phyloP scores from a whole-genome alignment of 1,284 basidiomycete species.

The Austroboletus rostrupii region DNA sequence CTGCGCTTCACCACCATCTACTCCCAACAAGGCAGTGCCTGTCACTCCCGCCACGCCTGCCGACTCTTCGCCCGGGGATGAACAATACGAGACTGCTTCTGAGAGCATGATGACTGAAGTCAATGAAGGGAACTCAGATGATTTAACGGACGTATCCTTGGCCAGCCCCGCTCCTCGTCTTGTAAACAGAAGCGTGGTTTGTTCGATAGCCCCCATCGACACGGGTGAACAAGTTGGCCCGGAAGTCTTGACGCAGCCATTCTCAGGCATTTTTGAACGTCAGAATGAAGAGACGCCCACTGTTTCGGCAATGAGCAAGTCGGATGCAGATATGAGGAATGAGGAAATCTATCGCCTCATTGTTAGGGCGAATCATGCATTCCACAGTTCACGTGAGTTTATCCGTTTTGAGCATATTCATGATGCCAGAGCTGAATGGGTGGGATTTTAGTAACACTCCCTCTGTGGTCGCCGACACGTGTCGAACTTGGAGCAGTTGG shows the following conservation, averaged over 20 bases:
- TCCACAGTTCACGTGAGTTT: conserved; percentile 61
- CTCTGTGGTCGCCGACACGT: conserved; percentile 63
- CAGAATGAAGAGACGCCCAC: conserved; percentile 45
- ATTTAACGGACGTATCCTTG: conserved; percentile 19
- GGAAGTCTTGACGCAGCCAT: conserved; percentile 18
- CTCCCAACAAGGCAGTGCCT: background rate
- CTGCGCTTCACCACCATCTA: background rate
- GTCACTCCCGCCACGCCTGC: conserved; percentile 9
- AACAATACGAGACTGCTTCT: conserved; percentile 24
- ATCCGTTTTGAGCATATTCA: background rate
- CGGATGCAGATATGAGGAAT: conserved; percentile 43
- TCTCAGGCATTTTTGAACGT: conserved; percentile 15
- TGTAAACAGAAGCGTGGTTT: background rate
- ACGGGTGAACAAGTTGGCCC: background rate
- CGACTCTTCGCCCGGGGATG: conserved; percentile 23
- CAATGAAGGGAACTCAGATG: conserved; percentile 6
- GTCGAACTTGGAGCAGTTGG: conserved; percentile 69
- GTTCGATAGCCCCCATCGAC: background rate
- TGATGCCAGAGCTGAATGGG: background rate
- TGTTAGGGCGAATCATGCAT: conserved; percentile 50
- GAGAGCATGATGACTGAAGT: conserved; percentile 22
- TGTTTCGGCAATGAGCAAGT: conserved; percentile 43
- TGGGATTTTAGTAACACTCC: conserved; percentile 51
- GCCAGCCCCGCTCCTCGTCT: conserved; percentile 14
- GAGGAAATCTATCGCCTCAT: conserved; percentile 61